A percentile compares a stretch with the other conserved stretches of the same genome.
These are phyloP conservation scores for Acanthamoeba culbertsoni DNA, from an alignment of 208 protist species.

Conservation along the genomic window DNA sequence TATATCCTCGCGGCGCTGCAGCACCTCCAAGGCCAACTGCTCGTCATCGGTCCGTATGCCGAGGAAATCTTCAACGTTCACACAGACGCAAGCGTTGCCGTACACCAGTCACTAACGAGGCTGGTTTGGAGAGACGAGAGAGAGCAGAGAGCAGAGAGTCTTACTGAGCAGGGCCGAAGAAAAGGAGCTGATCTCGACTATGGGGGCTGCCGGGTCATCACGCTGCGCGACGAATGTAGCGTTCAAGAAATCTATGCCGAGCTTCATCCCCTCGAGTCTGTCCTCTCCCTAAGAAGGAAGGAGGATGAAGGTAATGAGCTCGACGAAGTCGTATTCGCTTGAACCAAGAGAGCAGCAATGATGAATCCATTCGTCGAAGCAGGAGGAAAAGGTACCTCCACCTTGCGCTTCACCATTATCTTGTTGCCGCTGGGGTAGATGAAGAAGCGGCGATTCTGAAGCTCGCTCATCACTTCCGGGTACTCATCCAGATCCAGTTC, in stretches of 20 bases:
- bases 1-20: neutral
- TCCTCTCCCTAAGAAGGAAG: neutral
- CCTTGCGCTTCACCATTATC: slow-evolving; percentile 21
- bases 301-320: too few species aligned
- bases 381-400: too few species aligned
- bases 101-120: too few species aligned
- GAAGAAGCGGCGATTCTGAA: neutral
- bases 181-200: neutral
- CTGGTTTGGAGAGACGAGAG: too few species aligned
- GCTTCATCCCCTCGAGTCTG: neutral
- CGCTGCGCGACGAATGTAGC: neutral
- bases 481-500: slow-evolving; percentile 15
- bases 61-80: neutral
- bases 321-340: too few species aligned
- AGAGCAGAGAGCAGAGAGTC: neutral
- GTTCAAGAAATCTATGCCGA: neutral
- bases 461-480: neutral
- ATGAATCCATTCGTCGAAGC: too few species aligned
- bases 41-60: neutral
- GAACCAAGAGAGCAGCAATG: too few species aligned
- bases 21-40: neutral
- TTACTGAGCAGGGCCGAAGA: neutral
- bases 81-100: neutral
- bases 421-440: slow-evolving; percentile 35
- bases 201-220: neutral